phyloP scores from a whole-genome alignment of 257 asterid species.

The Parsonsia alboflavescens region DNA sequence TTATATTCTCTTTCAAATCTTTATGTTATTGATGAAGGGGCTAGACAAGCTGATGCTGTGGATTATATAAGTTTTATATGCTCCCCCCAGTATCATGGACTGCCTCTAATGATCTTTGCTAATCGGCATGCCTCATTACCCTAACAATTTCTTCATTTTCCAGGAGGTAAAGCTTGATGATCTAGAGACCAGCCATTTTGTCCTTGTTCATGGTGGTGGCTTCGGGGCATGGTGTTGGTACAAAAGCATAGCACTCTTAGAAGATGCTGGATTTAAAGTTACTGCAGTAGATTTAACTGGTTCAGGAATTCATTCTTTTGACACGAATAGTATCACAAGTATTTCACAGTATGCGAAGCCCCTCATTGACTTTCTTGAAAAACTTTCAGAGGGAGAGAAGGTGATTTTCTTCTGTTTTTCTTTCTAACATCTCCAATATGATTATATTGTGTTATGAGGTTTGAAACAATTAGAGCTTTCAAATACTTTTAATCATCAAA shows the following conservation, averaged over 20 bases:
- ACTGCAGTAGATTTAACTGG: constrained; percentile 96
- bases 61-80: neutral
- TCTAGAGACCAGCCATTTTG: constrained; percentile 79
- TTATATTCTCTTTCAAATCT: neutral
- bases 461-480: neutral
- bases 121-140: constrained; percentile 8
- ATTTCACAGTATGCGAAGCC: constrained; percentile 89
- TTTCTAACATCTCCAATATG: neutral
- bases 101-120: neutral
- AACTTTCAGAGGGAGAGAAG: constrained; percentile 75
- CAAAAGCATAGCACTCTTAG: constrained; percentile 85
- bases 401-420: constrained; percentile 32
- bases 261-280: constrained; percentile 85
- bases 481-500: neutral
- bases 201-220: constrained; percentile 99
- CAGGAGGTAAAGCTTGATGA: constrained; percentile 74
- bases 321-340: constrained; percentile 71
- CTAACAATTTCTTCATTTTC: constrained; percentile 14
- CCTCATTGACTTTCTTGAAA: constrained; percentile 60
- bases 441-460: neutral
- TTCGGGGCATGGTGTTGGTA: constrained; percentile 99
- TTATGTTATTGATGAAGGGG: neutral
- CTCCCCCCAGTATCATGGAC: neutral
- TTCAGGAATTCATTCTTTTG: constrained; percentile 87
- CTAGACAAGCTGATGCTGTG: neutral